Base-by-base conservation (phyloP, 257 asterid species). In the Rhazya stricta region DNA sequence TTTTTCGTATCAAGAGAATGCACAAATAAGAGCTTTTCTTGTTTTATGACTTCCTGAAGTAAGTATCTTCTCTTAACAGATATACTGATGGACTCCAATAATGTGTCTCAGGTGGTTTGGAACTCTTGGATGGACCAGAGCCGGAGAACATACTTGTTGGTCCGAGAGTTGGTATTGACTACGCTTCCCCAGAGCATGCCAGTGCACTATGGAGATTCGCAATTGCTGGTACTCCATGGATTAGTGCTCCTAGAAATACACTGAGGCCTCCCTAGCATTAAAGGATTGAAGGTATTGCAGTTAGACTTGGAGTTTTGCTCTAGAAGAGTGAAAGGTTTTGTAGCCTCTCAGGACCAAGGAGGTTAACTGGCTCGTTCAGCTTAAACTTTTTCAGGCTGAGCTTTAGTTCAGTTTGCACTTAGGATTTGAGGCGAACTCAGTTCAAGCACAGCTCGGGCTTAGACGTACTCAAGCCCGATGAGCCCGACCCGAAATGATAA, bases 181-280 rank as follows among this genome's bases (percentile, higher is more conserved):
- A 91, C 79, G 98, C 99, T 61, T 87, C 70, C 71, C 93, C 92
- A 0, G 96, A 89, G 84, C 94, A 95, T 78, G 90, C 86, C 46
- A 84, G 53, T 65, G 98, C 96, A 39, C 79, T 79, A 16, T 95
- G 99, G 99, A 92, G 97, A 85, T 95, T 95, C 27, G 98, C 99
- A 62, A 77, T 89, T 62, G 91, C 88, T 13, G 98, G 80, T 80
- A 83, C 93, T 29, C 88, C 87, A 10, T 95, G 99, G 97, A 86
- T 95, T 67, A 94, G 97, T 79, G 91, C 98, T 18, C 98, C 97
- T 9, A 95, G 85, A 81, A 89, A 82, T 71, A 92, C 97, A 15
- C 95, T 95, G 60, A 74, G 80, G 53, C 85, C 87, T 79, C 90
- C 81, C 69, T 88, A 74, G 80, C 36, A 43, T 29, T 45, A 11